These are phyloP conservation scores for Cadophora malorum DNA, from an alignment of 2,329 filamentous ascomycete genomes.

Conservation along the genomic window DNA sequence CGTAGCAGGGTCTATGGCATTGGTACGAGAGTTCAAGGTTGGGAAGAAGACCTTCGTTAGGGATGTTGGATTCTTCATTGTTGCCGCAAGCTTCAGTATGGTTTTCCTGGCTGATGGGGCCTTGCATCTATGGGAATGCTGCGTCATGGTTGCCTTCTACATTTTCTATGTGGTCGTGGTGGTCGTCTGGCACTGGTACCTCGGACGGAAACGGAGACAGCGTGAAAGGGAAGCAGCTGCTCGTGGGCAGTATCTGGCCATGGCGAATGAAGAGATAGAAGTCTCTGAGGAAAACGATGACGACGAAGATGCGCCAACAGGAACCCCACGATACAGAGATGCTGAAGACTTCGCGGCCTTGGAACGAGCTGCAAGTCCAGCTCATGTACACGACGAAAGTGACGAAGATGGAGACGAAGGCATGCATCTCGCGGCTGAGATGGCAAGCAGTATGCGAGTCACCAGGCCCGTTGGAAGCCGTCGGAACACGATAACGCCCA, in stretches of 20 bases:
- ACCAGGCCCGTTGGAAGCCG: constrained; percentile 69
- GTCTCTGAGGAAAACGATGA: constrained; percentile 69
- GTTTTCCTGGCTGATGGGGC: constrained; percentile 84
- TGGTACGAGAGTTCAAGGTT: constrained; percentile 94
- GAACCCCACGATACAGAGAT: constrained; percentile 42
- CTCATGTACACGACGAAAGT: constrained; percentile 47
- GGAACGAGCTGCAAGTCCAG: constrained; percentile 43
- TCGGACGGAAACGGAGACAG: constrained; percentile 64
- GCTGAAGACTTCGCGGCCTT: constrained; percentile 44
- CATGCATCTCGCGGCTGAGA: constrained; percentile 76
- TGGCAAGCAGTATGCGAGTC: constrained; percentile 92
- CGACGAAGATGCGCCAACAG: constrained; percentile 55
- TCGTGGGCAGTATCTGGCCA: constrained; percentile 74
- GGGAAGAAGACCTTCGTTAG: constrained; percentile 87
- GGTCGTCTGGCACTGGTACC: constrained; percentile 90
- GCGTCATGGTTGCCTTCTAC: constrained; percentile 90
- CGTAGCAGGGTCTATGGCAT: constrained; percentile 94
- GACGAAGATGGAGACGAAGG: constrained; percentile 63
- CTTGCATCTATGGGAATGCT: constrained; percentile 87
- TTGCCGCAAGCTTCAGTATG: constrained; percentile 86
- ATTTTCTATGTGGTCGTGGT: constrained; percentile 87
- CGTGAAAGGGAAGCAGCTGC: constrained; percentile 73
- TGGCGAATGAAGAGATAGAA: constrained; percentile 57
- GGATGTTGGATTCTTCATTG: constrained; percentile 90
- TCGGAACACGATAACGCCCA: constrained; percentile 80